These are phyloP conservation scores for Trichosporon ovoides DNA, from an alignment of 1,284 basidiomycete species.

Conservation along the genomic window DNA sequence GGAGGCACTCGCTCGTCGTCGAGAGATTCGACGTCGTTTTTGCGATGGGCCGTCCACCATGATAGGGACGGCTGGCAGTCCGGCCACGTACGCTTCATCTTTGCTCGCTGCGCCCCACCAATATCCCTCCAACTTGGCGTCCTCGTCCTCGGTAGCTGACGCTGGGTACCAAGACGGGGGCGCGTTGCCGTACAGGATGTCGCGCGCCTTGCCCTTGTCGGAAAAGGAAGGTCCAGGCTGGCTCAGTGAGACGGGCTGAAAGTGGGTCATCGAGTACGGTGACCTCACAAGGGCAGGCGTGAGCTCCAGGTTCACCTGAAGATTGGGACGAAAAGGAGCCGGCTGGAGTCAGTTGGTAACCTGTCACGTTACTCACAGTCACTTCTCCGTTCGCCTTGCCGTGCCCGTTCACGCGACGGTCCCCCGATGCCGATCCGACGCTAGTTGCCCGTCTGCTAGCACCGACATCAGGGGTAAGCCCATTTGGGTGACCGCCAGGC, in stretches of 20 bases:
- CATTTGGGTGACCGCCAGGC: slow-evolving; percentile 22
- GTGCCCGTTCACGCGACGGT: slow-evolving; percentile 20
- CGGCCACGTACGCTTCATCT: slow-evolving; percentile 37
- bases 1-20: slow-evolving; percentile 4
- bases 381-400: slow-evolving; percentile 17
- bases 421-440: slow-evolving; percentile 21
- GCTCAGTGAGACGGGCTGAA: slow-evolving; percentile 29
- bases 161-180: slow-evolving; percentile 41
- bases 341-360: slow-evolving; percentile 19
- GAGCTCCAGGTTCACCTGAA: slow-evolving; percentile 37
- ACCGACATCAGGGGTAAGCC: slow-evolving; percentile 21
- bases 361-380: slow-evolving; percentile 18
- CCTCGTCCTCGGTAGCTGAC: slow-evolving; percentile 30
- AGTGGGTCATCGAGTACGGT: slow-evolving; percentile 61
- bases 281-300: slow-evolving; percentile 69
- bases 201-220: slow-evolving; percentile 42
- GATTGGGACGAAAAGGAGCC: slow-evolving; percentile 39
- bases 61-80: slow-evolving; percentile 35
- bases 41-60: slow-evolving; percentile 29
- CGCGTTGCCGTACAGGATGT: slow-evolving; percentile 29
- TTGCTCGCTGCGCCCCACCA: slow-evolving; percentile 42
- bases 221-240: slow-evolving; percentile 38
- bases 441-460: slow-evolving; percentile 23
- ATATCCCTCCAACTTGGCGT: slow-evolving; percentile 35
- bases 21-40: slow-evolving; percentile 13